These are phyloP conservation scores for Taphrina betulina DNA, from an alignment of 1,139 yeast species.

Conservation along the genomic window DNA sequence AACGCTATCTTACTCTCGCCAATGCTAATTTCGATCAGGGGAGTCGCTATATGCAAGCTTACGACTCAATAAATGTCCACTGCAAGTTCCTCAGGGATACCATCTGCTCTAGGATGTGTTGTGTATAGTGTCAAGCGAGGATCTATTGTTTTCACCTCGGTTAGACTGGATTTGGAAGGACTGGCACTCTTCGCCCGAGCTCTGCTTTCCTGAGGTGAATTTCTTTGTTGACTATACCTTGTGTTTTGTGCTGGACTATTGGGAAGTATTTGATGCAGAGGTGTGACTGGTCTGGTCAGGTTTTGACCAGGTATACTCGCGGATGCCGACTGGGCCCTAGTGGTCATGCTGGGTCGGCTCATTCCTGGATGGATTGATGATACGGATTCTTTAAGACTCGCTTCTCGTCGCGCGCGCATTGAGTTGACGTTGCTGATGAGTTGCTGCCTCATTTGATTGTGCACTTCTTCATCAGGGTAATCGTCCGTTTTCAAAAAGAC, in stretches of 20 bases:
- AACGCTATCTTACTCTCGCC: too few species aligned
- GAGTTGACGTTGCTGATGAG: slow-evolving; percentile 14
- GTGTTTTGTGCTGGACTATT: neutral
- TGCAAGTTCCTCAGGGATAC: too few species aligned
- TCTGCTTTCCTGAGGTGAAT: too few species aligned
- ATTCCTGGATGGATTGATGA: neutral
- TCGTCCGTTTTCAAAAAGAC: slow-evolving; percentile 23
- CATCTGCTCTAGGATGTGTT: too few species aligned
- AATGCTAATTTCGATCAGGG: too few species aligned
- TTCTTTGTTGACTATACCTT: neutral
- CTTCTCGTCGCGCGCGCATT: slow-evolving; percentile 15
- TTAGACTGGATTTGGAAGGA: slow-evolving; percentile 2
- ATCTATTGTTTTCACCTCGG: slow-evolving; percentile 6
- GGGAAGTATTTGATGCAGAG: slow-evolving; percentile 13
- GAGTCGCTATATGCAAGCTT: too few species aligned
- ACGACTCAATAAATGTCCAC: too few species aligned
- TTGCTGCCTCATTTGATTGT: slow-evolving; percentile 14
- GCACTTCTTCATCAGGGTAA: slow-evolving; percentile 9
- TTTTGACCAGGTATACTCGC: slow-evolving; percentile 1
- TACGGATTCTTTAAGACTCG: neutral
- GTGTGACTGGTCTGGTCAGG: slow-evolving; percentile 6
- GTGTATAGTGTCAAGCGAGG: slow-evolving; percentile 9
- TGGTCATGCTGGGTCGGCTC: neutral
- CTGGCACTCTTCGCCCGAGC: slow-evolving; percentile 1
- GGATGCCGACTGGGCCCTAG: slow-evolving; percentile 3